Conservation (phyloP, 306 rosid species). For the Heteromeles arbutifolia region DNA sequence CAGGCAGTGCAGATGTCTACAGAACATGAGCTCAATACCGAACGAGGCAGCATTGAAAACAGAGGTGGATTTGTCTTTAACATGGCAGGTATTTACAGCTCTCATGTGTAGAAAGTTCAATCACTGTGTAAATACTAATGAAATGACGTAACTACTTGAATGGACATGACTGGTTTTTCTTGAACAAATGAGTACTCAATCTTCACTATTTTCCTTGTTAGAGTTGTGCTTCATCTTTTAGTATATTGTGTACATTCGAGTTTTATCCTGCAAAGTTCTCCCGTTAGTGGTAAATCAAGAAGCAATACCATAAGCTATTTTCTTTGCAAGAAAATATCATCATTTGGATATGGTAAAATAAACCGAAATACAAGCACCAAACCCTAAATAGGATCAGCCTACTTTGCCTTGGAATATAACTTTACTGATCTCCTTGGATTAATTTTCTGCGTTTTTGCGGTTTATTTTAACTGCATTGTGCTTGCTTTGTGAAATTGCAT, state of each 20-base stretch:
- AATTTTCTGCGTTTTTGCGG: not conserved
- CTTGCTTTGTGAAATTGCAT: not conserved
- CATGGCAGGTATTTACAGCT: slow-evolving; percentile 66
- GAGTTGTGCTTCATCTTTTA: not conserved
- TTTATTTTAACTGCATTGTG: not conserved
- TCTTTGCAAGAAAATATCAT: not conserved
- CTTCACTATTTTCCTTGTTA: not conserved
- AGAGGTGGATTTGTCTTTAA: slow-evolving; percentile 92
- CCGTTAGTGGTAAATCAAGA: not conserved
- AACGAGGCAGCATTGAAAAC: slow-evolving; percentile 65
- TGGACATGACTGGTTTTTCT: not conserved
- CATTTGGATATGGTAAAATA: not conserved
- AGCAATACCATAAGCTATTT: not conserved
- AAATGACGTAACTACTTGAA: not conserved
- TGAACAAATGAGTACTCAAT: not conserved
- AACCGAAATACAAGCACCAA: too few species aligned
- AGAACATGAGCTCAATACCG: slow-evolving; percentile 88
- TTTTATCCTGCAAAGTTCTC: not conserved
- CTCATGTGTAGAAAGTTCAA: not conserved
- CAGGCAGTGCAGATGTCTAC: slow-evolving; percentile 50
- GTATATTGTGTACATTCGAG: not conserved
- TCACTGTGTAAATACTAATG: not conserved
- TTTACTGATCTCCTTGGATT: not conserved
- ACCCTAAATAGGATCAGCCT: not conserved
- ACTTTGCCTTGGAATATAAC: not conserved